Percentiles rank a stretch among this genome's conserved stretches.
Evolutionary conservation across 495 filamentous ascomycete genomes (phyloP).

Genomic region (Sporormia fimetaria): DNA sequence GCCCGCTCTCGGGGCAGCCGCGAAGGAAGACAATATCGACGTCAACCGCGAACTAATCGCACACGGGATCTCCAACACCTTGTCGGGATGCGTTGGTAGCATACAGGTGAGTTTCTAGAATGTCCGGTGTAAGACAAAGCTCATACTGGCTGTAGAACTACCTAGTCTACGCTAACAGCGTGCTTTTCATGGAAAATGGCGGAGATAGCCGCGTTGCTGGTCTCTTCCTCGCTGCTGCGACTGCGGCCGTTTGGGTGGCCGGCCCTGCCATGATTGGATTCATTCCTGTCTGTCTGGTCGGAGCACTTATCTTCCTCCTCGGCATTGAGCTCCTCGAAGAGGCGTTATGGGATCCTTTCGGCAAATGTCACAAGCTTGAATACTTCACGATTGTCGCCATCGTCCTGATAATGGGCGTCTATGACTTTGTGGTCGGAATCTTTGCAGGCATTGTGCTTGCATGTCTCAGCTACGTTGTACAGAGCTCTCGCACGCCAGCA

Average conservation of each 20-base stretch:
- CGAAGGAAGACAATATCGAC: constrained; percentile 80
- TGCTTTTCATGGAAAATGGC: constrained; percentile 87
- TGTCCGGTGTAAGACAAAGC: neutral
- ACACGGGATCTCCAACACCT: constrained; percentile 82
- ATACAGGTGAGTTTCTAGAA: constrained; percentile 52
- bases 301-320: constrained; percentile 82
- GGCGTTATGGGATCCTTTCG: constrained; percentile 77
- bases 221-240: constrained; percentile 69
- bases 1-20: constrained; percentile 77
- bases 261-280: constrained; percentile 83
- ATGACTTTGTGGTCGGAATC: constrained; percentile 92
- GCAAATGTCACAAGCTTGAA: constrained; percentile 72
- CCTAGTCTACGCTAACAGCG: constrained; percentile 88
- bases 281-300: constrained; percentile 94
- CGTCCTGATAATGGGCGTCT: constrained; percentile 87
- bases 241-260: constrained; percentile 66
- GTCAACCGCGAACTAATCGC: constrained; percentile 86
- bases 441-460: constrained; percentile 83
- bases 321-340: constrained; percentile 84
- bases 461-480: constrained; percentile 79
- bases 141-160: constrained; percentile 55
- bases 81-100: constrained; percentile 76
- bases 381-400: constrained; percentile 92
- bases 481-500: constrained; percentile 78
- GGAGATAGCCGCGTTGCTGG: constrained; percentile 79